Conservation (phyloP, 2,329 filamentous ascomycete species). For the Colletotrichum scovillei region DNA sequence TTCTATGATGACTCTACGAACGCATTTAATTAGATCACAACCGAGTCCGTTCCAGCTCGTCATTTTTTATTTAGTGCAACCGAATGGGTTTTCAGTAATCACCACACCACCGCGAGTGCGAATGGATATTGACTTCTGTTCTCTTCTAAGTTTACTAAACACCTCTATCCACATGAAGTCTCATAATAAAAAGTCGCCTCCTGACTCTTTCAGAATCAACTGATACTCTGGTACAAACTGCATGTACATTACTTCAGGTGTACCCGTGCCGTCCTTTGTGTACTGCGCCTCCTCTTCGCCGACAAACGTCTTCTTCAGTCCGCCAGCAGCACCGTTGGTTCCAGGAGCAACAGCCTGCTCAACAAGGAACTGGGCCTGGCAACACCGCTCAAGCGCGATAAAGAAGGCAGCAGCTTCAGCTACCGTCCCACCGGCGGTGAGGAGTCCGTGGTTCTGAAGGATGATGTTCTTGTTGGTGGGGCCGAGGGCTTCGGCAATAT, state of each 20-base stretch:
- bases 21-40: too few relatives aligned
- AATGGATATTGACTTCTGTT: not conserved
- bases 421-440: slow-evolving; percentile 75
- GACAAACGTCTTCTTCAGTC: slow-evolving; percentile 49
- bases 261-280: slow-evolving; percentile 40
- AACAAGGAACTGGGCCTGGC: slow-evolving; percentile 73
- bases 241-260: slow-evolving; percentile 47
- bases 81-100: too few relatives aligned
- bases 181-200: slow-evolving; percentile 44
- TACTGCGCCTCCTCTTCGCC: slow-evolving; percentile 54
- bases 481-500: slow-evolving; percentile 72
- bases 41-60: too few relatives aligned
- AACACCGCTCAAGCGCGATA: slow-evolving; percentile 73
- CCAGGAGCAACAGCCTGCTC: slow-evolving; percentile 64
- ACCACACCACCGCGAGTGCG: too few relatives aligned
- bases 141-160: not conserved
- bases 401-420: slow-evolving; percentile 79
- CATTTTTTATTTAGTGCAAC: too few relatives aligned
- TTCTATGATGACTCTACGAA: not conserved
- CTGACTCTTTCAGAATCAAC: slow-evolving; percentile 43
- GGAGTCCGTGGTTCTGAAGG: slow-evolving; percentile 75
- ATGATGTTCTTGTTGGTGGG: slow-evolving; percentile 68
- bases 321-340: slow-evolving; percentile 36
- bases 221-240: slow-evolving; percentile 48
- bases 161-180: not conserved